Evolutionary conservation across 78 protist species (phyloP), one percentile per base, ranked within the genome.

Genomic region (Polysphondylium violaceum): DNA sequence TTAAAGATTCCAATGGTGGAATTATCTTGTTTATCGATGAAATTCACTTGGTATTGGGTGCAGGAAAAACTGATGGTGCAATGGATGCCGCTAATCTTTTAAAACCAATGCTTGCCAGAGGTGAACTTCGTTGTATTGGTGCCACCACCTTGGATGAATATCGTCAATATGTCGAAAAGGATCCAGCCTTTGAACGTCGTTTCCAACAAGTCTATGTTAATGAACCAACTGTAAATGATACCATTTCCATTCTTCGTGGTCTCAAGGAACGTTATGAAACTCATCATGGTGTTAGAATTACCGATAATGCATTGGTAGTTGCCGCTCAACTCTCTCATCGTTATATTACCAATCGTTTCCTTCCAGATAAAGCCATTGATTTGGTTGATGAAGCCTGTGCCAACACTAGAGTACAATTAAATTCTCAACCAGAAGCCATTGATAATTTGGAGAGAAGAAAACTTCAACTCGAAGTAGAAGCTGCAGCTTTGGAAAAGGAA

Each of bases 321-420:
- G 99, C 99, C 0, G 99, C 98, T 2, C 91, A 77, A 75, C 95
- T 97, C 23, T 47, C 99, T 40, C 63, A 69, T 53, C 95, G 99
- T 3, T 98, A 99, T 94, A 97, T 99, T 86, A 69, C 96, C 5
- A 75, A 89, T 47, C 93, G 99, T 40, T 97, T 95, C 96, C 97
- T 98, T 35, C 99, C 99, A 2, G 99, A 99, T 94, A 97, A 97
- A 78, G 99, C 99, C n/a, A 99, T 99, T 55, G 99, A 99, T 81
- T 93, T 99, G 16, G 79, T 98, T 11, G 99, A 98, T 74, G 99
- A 99, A 77, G 99, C 99, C 3, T 95, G 98, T 61, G 98, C 99
- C 40, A 83, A 56, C 38, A 33, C 56, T 29, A 67, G 99, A 9
- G 98, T 98, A 35, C 97, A 97, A 95, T 93, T 98, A 53, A 98